Evolutionary conservation across 1,284 basidiomycete genomes (phyloP).

Genomic region (Earliella scabrosa): DNA sequence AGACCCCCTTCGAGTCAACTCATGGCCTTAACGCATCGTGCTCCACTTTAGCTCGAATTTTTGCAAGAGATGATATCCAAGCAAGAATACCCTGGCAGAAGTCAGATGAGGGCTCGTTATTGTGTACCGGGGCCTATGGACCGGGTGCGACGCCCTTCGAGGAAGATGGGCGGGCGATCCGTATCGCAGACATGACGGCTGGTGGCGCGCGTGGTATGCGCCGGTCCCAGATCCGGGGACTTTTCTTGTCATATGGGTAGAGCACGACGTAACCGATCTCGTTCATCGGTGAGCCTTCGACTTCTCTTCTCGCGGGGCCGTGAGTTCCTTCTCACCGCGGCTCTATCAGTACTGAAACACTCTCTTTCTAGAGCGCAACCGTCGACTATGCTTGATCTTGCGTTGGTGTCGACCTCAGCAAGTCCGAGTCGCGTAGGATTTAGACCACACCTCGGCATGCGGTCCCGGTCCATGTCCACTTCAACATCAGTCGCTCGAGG

Average conservation of each 20-base stretch:
- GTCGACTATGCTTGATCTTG: background rate
- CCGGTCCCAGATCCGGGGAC: background rate
- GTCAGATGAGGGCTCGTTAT: constrained; percentile 3
- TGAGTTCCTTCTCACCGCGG: background rate
- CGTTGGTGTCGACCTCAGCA: too few species aligned
- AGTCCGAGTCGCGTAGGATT: background rate
- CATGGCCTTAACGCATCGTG: background rate
- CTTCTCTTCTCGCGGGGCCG: background rate
- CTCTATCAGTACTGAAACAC: background rate
- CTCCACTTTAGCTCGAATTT: background rate
- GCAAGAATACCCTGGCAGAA: background rate
- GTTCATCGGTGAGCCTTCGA: background rate
- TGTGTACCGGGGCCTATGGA: background rate
- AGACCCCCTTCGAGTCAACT: background rate
- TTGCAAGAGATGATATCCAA: background rate
- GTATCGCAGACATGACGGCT: background rate
- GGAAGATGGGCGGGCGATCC: background rate
- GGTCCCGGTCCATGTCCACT: background rate
- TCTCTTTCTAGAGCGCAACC: background rate
- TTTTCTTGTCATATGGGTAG: background rate
- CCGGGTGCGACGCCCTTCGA: background rate
- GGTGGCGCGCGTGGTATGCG: background rate
- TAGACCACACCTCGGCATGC: background rate
- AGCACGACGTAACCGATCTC: too few species aligned
- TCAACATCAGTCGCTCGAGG: background rate